These are phyloP conservation scores for Colletotrichum spinosum DNA, from an alignment of 2,329 filamentous ascomycete species.

Conservation along the genomic window DNA sequence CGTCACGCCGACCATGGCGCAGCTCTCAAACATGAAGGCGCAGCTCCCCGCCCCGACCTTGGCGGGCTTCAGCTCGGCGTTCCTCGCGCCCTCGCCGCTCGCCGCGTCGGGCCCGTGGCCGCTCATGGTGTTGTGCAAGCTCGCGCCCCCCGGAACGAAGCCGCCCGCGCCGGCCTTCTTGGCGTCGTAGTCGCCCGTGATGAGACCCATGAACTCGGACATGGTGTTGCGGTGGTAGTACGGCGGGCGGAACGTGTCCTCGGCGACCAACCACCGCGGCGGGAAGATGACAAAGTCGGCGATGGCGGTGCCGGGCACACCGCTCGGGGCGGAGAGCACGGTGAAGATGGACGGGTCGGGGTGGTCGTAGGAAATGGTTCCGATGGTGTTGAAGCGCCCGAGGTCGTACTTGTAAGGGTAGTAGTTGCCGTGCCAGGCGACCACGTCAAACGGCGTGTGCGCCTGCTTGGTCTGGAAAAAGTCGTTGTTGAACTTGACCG, in stretches of 20 bases:
- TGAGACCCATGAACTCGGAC: constrained; percentile 73
- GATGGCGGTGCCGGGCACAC: constrained; percentile 70
- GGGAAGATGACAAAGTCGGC: constrained; percentile 81
- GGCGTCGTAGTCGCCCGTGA: constrained; percentile 71
- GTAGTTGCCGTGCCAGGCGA: constrained; percentile 85
- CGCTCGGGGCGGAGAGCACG: constrained; percentile 73
- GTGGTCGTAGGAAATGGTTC: constrained; percentile 80
- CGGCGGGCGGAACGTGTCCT: constrained; percentile 77
- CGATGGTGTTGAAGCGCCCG: constrained; percentile 80
- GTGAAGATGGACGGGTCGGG: constrained; percentile 84
- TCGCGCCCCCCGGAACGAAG: constrained; percentile 70
- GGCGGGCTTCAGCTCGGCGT: constrained; percentile 63
- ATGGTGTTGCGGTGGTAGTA: constrained; percentile 80
- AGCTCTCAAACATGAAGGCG: constrained; percentile 78
- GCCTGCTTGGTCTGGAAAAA: constrained; percentile 74
- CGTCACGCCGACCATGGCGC: constrained; percentile 77
- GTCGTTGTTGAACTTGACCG: constrained; percentile 74
- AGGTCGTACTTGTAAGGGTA: constrained; percentile 87
- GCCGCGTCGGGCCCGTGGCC: constrained; percentile 72
- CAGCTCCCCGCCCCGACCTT: constrained; percentile 72
- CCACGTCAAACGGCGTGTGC: constrained; percentile 82
- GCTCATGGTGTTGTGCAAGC: constrained; percentile 78
- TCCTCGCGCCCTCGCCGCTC: constrained; percentile 67
- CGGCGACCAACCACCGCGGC: constrained; percentile 76
- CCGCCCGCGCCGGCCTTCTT: constrained; percentile 65